A percentile compares a stretch with the other conserved stretches of the same genome.
phyloP scores from a whole-genome alignment of 2,329 filamentous ascomycete species.

The Cytospora paraplurivora region DNA sequence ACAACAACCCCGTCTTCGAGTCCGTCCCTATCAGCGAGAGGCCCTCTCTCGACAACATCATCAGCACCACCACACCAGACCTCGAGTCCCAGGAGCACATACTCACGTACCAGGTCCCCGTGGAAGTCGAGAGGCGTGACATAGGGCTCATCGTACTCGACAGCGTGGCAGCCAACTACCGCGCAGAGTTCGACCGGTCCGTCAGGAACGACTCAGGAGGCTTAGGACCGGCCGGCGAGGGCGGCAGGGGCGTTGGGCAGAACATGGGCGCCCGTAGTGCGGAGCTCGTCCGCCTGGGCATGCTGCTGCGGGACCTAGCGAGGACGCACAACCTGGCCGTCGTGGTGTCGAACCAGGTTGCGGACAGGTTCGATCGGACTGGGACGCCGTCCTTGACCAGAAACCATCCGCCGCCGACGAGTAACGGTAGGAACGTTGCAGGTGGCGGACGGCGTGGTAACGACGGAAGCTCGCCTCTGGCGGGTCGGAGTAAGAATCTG shows the following conservation, averaged over 20 bases:
- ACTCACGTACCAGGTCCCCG: constrained; percentile 86
- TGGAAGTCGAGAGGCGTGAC: constrained; percentile 73
- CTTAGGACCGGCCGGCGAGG: constrained; percentile 34
- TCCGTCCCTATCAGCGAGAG: constrained; percentile 34
- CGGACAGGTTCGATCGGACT: constrained; percentile 69
- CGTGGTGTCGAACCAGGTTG: constrained; percentile 93
- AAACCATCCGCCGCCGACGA: constrained; percentile 21
- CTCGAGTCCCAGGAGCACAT: constrained; percentile 96
- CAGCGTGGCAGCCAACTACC: constrained; percentile 93
- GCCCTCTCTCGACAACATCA: constrained; percentile 73
- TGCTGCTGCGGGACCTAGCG: constrained; percentile 75
- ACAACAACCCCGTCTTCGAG: constrained; percentile 62
- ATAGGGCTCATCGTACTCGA: constrained; percentile 85
- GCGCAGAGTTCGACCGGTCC: constrained; percentile 77
- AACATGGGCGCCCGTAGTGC: constrained; percentile 75
- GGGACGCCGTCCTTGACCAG: constrained; percentile 29
- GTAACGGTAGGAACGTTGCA: constrained; percentile 16
- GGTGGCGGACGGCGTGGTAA: not conserved
- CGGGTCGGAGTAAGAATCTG: constrained; percentile 45
- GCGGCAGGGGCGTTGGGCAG: constrained; percentile 39
- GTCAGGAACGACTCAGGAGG: constrained; percentile 1
- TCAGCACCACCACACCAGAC: constrained; percentile 82
- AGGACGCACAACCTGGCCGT: constrained; percentile 74
- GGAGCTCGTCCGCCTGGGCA: constrained; percentile 76
- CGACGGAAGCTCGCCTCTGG: constrained; percentile 46